Base-by-base conservation (phyloP, 495 filamentous ascomycete genomes). In the Xylaria bambusicola region DNA sequence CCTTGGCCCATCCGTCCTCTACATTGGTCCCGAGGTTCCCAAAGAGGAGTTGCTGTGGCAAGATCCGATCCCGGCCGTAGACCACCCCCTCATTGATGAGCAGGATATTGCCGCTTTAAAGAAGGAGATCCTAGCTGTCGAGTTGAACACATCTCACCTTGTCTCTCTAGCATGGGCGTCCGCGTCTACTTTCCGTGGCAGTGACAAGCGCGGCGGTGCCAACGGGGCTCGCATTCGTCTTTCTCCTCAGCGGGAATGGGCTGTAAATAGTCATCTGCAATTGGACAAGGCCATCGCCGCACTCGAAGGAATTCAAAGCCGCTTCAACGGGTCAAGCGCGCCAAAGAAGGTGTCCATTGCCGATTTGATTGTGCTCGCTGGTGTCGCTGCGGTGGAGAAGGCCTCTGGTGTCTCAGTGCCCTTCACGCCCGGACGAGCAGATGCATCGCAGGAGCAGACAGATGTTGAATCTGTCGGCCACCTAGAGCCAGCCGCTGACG, bases 141-240 rank as follows among this genome's bases (percentile, higher is more conserved):
- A 84, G 35, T 63, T 88, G 10, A 76, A 77, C 18, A 74, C 79
- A 3, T 70, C 75, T 62, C 80, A 82, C 66, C 75, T 89, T 40
- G 76, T 90, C 52, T 75, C 77, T 10, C 78, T 80, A 21, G 87
- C 87, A 13, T 90, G 85, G 85, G 84, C 86, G 3, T 85, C 87
- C 0, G 87, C 87, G 31, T 84, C 86, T 7, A 85, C 84, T 31
- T 90, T 89, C 86, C 86, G 87, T 48, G 84, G 86, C 57, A 75
- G 83, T 60, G 87, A 90, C 80, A 90, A 89, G 81, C 86, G 87
- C 56, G 87, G 87, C 60, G 87, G 87, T 61, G 87, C 87, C 72
- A 89, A 89, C 61, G 87, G 87, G 56, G 87, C 84, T 5, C 87
- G 86, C 64, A 87, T 90, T 65, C 85, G 87, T 35, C 83, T 90